Conservation (phyloP, 2,329 filamentous ascomycete genomes). For the Paecilomyces variotii region DNA sequence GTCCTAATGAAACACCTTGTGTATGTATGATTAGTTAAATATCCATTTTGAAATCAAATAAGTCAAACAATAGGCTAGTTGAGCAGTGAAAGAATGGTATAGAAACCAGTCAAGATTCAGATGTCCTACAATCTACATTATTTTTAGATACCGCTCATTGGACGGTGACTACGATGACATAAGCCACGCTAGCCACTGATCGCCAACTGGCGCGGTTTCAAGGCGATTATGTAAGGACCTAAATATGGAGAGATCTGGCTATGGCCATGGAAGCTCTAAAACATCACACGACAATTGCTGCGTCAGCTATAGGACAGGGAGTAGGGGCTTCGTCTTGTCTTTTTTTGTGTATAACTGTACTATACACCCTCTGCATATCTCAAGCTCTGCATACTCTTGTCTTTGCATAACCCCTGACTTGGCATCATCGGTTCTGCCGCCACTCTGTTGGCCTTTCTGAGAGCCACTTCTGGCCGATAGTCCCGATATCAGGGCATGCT, state of each 20-base stretch:
- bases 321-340: neutral
- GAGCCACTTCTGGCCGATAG: neutral
- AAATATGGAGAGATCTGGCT: neutral
- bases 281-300: neutral
- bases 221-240: neutral
- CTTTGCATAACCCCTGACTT: neutral
- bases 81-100: neutral
- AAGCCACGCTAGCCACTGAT: neutral
- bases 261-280: neutral
- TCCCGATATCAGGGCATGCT: neutral
- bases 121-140: neutral
- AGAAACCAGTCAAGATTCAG: neutral
- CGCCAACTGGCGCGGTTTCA: neutral
- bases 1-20: neutral
- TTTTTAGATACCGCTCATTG: neutral
- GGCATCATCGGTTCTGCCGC: neutral
- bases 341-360: neutral
- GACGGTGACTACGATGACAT: neutral
- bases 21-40: neutral
- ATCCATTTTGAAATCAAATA: neutral
- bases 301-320: neutral
- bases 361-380: neutral
- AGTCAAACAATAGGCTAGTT: neutral
- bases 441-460: neutral
- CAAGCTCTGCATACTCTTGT: neutral